phyloP scores from a whole-genome alignment of 164 flowering plant species.

The Magnolia sinica region DNA sequence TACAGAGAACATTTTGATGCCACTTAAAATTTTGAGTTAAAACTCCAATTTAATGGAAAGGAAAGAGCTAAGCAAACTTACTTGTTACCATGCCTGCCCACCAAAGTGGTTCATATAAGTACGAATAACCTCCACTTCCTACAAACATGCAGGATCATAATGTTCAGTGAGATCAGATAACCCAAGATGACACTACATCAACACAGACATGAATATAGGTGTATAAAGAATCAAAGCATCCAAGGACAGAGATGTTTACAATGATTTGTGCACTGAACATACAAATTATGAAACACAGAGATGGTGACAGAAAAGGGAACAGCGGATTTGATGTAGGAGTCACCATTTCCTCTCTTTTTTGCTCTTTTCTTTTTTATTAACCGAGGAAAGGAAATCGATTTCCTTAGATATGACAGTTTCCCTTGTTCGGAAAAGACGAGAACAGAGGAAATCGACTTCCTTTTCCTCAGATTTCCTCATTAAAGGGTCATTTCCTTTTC shows the following conservation, averaged over 20 bases:
- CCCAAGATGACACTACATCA: background rate
- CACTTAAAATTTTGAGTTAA: no score
- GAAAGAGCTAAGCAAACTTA: slow-evolving; percentile 32
- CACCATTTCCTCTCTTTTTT: background rate
- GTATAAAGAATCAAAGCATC: background rate
- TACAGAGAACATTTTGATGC: no score
- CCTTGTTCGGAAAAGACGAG: no score
- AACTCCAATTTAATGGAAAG: background rate
- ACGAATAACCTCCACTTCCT: slow-evolving; percentile 86
- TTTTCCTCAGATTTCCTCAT: no score
- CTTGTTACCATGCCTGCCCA: slow-evolving; percentile 95
- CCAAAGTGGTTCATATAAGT: slow-evolving; percentile 89
- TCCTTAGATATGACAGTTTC: no score
- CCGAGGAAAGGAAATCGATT: no score
- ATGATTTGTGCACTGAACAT: background rate
- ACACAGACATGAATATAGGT: no score
- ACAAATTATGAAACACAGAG: background rate
- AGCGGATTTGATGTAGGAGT: background rate
- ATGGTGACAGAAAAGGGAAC: background rate
- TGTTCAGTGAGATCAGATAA: background rate
- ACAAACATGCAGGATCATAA: slow-evolving; percentile 11
- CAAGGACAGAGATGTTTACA: background rate
- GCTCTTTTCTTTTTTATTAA: no score
- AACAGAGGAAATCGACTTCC: no score
- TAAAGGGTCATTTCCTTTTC: no score